Evolutionary conservation across 768 basidiomycete genomes (phyloP), one percentile per base, ranked within the genome.

Genomic region (Tulasnella sp.): DNA sequence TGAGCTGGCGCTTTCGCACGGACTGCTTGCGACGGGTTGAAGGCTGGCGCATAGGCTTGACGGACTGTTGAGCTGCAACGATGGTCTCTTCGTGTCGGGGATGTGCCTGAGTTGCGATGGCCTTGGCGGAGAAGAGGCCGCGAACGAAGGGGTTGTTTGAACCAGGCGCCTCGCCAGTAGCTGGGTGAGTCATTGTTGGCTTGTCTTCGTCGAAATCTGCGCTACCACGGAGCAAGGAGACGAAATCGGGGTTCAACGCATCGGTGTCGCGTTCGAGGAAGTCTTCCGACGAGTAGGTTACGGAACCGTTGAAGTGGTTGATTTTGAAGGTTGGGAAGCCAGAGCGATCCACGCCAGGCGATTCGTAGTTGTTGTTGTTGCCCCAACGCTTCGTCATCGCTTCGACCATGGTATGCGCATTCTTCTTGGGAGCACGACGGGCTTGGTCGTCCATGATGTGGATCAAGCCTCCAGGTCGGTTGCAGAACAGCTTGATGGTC

Each of bases 361-460:
- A 85, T 85, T 97, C 97, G 91, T 98, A 98, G 0, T 92, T 93
- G 0, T 93, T 89, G 83, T 99, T 97, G 82, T 95, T 97, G 8
- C 92, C 94, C 95, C 96, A 98, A 0, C 97, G 90, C 85, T 98
- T 99, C 72, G 90, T 88, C 84, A 98, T 95, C 0, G 97, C 95
- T 82, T 98, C 96, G 12, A 97, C 91, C 95, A 99, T 98, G 0
- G 93, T 94, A 77, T 92, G 90, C 83, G 97, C 95, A 2, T 92
- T 97, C 90, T 97, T 96, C 86, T 96, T 97, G 80, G 91, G 92
- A 79, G 90, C 89, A 52, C 94, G 89, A 18, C 93, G 89, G 1
- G 96, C 94, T 85, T 98, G 96, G 84, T 99, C 97, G 83, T 99
- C 97, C 93, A 98, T 95, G 85, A 99, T 98, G 83, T 97, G 95